Base-by-base conservation (phyloP, 768 basidiomycete species). In the Termitomyces sp. region DNA sequence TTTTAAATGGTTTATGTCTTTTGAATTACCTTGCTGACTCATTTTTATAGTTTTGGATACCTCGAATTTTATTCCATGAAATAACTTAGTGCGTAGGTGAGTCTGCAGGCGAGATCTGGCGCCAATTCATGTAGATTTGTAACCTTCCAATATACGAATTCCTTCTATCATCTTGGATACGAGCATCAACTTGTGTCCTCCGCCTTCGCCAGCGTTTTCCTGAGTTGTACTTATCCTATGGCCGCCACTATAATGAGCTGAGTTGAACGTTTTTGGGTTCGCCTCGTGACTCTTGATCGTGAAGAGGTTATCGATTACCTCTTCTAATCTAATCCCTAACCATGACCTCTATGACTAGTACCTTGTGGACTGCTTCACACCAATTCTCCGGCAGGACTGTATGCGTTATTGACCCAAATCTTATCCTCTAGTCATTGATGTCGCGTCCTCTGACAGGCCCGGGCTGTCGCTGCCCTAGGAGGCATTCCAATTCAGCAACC, bases 401-500 rank as follows among this genome's bases (percentile, higher is more conserved):
- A 69, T 31, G 82, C 78, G n/a, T n/a, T 14, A 32, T 43, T 12
- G 25, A 14, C 20, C 11, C n/a, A 51, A 50, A 15, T 29, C 0
- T 51, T 12, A 6, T 43, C n/a, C 20, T 47, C 38, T 17, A 37
- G 6, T 37, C 25, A 31, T 29, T 50, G 9, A 55, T n/a, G 15
- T 11, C 3, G 15, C 17, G 4, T 20, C 49, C 25, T 46, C 8
- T 17, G 40, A 48, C 43, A 84, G 82, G 76, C 79, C 70, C 72
- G 70, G 52, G 86, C 87, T 25, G 79, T 75, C 56, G 88, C 85
- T 60, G 87, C 88, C 37, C 72, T 83, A 6, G 83, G 73, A 50
- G 87, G 84, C 37, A 67, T 91, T 62, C 78, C 83, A 58, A 65
- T 91, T 60, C 82, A 85, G 60, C 61, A 79, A 56, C 81, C 83